Conservation (phyloP, 805 yeast genomes). For the Grigorovia transvaalensis region DNA sequence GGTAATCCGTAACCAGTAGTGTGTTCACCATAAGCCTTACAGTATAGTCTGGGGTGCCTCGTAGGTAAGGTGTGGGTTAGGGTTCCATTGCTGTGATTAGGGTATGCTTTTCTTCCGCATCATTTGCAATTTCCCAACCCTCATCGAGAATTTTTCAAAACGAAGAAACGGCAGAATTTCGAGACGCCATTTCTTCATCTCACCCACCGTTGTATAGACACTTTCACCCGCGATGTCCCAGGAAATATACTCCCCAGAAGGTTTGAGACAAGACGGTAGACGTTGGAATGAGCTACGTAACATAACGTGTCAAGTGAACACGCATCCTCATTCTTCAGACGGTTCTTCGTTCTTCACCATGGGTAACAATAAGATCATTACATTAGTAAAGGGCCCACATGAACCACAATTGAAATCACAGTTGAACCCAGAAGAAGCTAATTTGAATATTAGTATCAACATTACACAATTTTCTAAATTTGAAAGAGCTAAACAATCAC, state of each 20-base stretch:
- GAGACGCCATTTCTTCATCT: no score
- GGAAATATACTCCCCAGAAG: constrained; percentile 92
- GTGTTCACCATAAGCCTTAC: neutral
- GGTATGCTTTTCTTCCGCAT: neutral
- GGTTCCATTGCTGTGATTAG: no score
- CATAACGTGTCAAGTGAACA: constrained; percentile 70
- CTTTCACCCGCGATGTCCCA: constrained; percentile 36
- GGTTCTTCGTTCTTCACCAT: constrained; percentile 89
- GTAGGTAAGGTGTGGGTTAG: no score
- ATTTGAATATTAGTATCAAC: constrained; percentile 51
- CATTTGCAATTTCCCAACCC: neutral
- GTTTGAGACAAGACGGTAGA: constrained; percentile 85
- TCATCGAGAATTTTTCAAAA: no score
- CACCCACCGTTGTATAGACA: neutral
- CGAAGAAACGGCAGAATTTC: no score
- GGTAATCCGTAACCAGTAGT: constrained; percentile 35
- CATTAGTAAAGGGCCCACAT: constrained; percentile 81
- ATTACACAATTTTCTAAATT: constrained; percentile 74
- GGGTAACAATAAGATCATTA: constrained; percentile 82
- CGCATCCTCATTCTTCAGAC: constrained; percentile 81
- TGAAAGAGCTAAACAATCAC: constrained; percentile 57
- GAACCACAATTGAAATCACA: constrained; percentile 60
- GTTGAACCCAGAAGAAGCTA: constrained; percentile 40
- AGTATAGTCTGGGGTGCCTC: neutral
- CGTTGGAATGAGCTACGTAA: constrained; percentile 88